Evolutionary conservation across 352 stramenopile genomes (phyloP).

Genomic region (Phytophthora citricola): DNA sequence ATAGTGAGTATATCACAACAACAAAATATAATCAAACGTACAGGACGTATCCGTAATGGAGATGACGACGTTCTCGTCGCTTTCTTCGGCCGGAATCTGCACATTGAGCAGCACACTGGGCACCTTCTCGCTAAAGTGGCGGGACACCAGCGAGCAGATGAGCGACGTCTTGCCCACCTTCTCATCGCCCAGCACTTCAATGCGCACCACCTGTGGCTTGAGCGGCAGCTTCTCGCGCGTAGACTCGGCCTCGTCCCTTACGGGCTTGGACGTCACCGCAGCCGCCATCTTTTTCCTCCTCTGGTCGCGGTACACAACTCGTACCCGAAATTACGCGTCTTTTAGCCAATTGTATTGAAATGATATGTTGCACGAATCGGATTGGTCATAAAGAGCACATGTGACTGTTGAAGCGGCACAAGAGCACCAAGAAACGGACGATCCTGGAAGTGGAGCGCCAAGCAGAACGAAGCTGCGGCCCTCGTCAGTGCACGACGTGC

Average conservation of each 20-base stretch:
- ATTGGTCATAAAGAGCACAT: constrained; percentile 29
- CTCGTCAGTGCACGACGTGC: constrained; percentile 13
- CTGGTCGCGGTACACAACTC: not conserved
- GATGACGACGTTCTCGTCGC: constrained; percentile 90
- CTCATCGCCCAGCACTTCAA: constrained; percentile 90
- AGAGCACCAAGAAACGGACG: constrained; percentile 11
- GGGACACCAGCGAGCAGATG: constrained; percentile 90
- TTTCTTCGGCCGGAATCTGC: constrained; percentile 90
- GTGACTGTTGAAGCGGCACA: constrained; percentile 22
- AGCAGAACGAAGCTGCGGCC: constrained; percentile 1
- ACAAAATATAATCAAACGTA: constrained; percentile 33
- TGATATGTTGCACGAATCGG: not conserved
- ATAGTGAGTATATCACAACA: not conserved
- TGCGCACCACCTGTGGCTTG: constrained; percentile 86
- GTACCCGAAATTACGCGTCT: constrained; percentile 3
- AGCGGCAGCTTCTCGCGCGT: constrained; percentile 58
- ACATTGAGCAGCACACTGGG: constrained; percentile 88
- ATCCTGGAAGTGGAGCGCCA: constrained; percentile 2
- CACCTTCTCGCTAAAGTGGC: constrained; percentile 90
- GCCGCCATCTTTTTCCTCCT: constrained; percentile 35
- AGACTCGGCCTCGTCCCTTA: constrained; percentile 32
- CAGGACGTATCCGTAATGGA: constrained; percentile 91
- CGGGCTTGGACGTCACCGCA: constrained; percentile 35
- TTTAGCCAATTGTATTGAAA: constrained; percentile 15
- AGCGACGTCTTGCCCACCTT: constrained; percentile 93